These are phyloP conservation scores for Purpureocillium takamizusanense DNA, from an alignment of 2,329 filamentous ascomycete species.

Conservation along the genomic window DNA sequence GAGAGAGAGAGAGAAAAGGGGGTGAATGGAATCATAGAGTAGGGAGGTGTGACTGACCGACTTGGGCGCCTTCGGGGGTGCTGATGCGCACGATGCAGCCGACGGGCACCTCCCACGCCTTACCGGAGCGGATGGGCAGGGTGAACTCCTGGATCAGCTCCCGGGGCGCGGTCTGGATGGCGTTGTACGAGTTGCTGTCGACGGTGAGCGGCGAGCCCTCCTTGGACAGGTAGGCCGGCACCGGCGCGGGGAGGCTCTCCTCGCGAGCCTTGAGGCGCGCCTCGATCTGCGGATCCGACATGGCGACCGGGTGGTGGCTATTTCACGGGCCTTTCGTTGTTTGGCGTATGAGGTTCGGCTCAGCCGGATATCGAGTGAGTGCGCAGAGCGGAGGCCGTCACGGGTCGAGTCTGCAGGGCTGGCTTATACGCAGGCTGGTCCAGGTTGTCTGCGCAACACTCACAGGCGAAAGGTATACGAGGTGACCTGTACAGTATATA, in stretches of 20 bases:
- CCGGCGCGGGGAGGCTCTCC: constrained; percentile 34
- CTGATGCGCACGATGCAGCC: constrained; percentile 64
- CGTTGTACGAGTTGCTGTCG: constrained; percentile 44
- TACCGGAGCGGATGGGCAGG: constrained; percentile 64
- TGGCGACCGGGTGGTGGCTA: background rate
- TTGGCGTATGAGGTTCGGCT: no score
- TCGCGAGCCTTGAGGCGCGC: constrained; percentile 30
- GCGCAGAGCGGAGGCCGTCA: no score
- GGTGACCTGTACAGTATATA: no score
- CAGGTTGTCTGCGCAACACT: no score
- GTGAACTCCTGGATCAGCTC: constrained; percentile 42
- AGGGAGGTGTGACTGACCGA: constrained; percentile 32
- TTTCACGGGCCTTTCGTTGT: no score
- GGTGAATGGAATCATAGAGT: no score
- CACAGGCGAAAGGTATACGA: no score
- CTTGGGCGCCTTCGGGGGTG: constrained; percentile 70
- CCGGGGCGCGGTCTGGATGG: constrained; percentile 43
- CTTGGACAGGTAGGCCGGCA: constrained; percentile 37
- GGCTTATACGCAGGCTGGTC: no score
- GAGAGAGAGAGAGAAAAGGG: background rate
- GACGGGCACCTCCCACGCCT: constrained; percentile 61
- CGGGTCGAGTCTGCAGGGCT: no score
- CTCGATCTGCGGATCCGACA: constrained; percentile 10
- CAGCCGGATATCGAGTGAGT: no score
- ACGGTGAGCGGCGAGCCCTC: constrained; percentile 34